These are phyloP conservation scores for Lagenidium giganteum DNA, from an alignment of 352 stramenopile genomes.

Conservation along the genomic window DNA sequence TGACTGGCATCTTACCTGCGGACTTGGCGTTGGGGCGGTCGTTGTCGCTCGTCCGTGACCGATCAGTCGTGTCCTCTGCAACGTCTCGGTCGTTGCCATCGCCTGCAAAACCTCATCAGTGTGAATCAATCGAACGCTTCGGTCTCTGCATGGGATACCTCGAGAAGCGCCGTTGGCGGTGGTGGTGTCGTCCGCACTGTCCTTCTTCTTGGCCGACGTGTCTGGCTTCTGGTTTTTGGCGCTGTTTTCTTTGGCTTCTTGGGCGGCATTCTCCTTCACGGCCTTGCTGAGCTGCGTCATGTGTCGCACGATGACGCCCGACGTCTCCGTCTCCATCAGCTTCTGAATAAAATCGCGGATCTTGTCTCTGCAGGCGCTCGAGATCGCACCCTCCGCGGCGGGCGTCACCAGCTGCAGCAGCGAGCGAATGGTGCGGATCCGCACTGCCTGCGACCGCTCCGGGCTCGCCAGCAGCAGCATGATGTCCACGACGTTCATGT, in stretches of 20 bases:
- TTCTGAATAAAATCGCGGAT: conserved; percentile 30
- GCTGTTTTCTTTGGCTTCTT: conserved; percentile 26
- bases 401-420: conserved; percentile 58
- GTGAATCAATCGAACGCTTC: too few species aligned
- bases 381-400: conserved; percentile 13
- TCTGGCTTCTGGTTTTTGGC: too few species aligned
- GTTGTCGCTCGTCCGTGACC: too few species aligned
- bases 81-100: too few species aligned
- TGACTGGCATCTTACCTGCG: too few species aligned
- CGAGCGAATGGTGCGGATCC: conserved; percentile 70
- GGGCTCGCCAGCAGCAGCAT: conserved; percentile 39
- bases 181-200: too few species aligned
- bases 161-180: too few species aligned
- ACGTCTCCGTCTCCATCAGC: conserved; percentile 42
- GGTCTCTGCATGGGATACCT: too few species aligned
- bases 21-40: too few species aligned
- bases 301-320: conserved; percentile 52
- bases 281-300: conserved; percentile 48
- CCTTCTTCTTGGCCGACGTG: conserved; percentile 4
- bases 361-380: conserved; percentile 27
- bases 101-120: too few species aligned
- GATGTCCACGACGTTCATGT: conserved; percentile 66
- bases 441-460: conserved; percentile 45
- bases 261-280: conserved; percentile 16
- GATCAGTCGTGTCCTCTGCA: too few species aligned